These are phyloP conservation scores for Annona squamosa DNA, from an alignment of 164 flowering plant species.

Conservation along the genomic window DNA sequence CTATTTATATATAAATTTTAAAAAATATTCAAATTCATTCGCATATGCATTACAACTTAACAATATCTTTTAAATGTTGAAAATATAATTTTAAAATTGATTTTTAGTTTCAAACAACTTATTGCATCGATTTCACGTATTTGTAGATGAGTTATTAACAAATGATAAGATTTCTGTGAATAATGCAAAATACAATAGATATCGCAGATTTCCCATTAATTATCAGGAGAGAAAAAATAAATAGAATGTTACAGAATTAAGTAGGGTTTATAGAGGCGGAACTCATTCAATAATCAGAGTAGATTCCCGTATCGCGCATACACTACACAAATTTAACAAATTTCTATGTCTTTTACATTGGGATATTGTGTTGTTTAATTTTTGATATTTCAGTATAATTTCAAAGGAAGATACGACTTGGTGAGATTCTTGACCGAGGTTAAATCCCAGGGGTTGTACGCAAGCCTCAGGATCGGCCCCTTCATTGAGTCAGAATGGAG, in stretches of 20 bases:
- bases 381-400: slow-evolving; percentile 42
- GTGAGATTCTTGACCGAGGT: slow-evolving; percentile 48
- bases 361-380: neutral
- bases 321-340: neutral
- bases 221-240: neutral
- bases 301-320: neutral
- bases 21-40: no score
- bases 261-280: neutral
- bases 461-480: slow-evolving; percentile 57
- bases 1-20: no score
- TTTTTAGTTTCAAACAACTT: no score
- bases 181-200: no score
- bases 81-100: no score
- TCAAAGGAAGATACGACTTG: slow-evolving; percentile 43
- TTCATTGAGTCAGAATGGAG: slow-evolving; percentile 64
- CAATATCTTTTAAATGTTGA: no score
- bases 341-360: neutral
- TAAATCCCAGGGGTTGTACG: slow-evolving; percentile 53
- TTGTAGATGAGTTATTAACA: no score
- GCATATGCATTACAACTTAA: no score
- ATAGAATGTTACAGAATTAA: neutral
- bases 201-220: no score
- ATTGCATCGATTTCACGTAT: no score
- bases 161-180: no score
- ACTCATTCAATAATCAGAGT: neutral